A percentile compares a stretch with the other conserved stretches of the same genome.
Evolutionary conservation across 2,329 filamentous ascomycete genomes (phyloP).

Genomic region (Fusarium nisikadoi): DNA sequence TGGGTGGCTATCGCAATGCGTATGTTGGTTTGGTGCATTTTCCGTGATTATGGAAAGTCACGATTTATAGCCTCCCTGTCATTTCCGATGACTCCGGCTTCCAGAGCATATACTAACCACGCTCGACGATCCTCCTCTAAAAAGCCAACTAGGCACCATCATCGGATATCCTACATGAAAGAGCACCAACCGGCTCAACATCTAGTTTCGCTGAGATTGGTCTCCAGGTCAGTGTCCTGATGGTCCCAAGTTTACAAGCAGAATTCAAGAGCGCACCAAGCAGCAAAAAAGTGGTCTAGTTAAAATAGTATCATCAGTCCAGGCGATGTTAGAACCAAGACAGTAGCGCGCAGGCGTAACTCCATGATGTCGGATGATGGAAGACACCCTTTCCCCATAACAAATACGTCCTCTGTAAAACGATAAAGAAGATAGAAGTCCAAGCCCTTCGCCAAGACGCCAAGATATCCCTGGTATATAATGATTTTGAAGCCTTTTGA

Average conservation of each 20-base stretch:
- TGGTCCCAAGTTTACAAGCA: neutral
- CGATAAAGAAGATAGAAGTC: conserved; percentile 11
- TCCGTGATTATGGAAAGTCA: neutral
- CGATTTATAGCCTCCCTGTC: neutral
- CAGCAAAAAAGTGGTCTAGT: conserved; percentile 12
- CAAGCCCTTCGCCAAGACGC: conserved; percentile 40
- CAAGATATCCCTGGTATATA: conserved; percentile 47
- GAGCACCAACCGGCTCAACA: neutral
- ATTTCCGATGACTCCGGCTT: neutral
- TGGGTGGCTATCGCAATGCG: neutral
- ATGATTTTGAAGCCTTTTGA: conserved; percentile 39
- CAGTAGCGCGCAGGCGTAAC: conserved; percentile 23
- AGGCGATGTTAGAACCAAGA: conserved; percentile 12
- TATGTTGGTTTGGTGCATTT: neutral
- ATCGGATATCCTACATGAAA: neutral
- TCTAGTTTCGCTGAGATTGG: neutral
- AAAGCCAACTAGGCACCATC: neutral
- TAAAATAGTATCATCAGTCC: conserved; percentile 16
- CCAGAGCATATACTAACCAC: neutral
- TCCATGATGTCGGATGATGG: conserved; percentile 31
- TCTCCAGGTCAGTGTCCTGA: neutral
- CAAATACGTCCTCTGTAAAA: conserved; percentile 23
- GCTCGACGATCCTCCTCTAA: neutral
- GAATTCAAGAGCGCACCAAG: neutral
- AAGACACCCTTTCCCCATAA: conserved; percentile 18